A percentile compares a stretch with the other conserved stretches of the same genome.
Evolutionary conservation across 2,329 filamentous ascomycete species (phyloP).

Genomic region (Ambrosiella cleistominuta): DNA sequence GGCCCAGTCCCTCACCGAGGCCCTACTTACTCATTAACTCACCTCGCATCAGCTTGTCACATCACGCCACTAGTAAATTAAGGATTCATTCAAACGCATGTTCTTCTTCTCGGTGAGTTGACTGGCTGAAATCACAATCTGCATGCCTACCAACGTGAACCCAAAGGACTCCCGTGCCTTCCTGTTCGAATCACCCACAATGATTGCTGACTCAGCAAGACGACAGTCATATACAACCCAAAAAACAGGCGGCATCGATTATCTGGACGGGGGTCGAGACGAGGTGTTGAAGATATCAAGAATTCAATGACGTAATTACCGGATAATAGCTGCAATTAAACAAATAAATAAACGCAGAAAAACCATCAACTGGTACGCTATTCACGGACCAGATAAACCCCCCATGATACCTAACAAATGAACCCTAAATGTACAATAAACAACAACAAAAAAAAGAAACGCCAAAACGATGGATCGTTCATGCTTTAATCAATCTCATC

Average conservation of each 20-base stretch:
- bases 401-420: neutral
- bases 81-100: neutral
- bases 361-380: neutral
- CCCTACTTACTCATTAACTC: neutral
- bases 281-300: neutral
- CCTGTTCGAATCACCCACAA: too few species aligned
- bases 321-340: neutral
- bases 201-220: too few species aligned
- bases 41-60: neutral
- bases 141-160: too few species aligned
- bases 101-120: neutral
- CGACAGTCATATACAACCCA: too few species aligned
- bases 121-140: neutral
- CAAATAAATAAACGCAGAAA: neutral
- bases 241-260: too few species aligned
- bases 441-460: neutral
- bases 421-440: neutral
- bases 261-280: neutral
- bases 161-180: too few species aligned
- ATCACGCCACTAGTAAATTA: neutral
- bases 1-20: neutral
- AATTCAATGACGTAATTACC: neutral
- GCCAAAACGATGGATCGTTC: neutral
- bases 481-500: conserved; percentile 13
- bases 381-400: neutral